A percentile compares a stretch with the other conserved stretches of the same genome.
These are phyloP conservation scores for Macrolepiota dolichaula DNA, from an alignment of 768 basidiomycete species.

Conservation along the genomic window DNA sequence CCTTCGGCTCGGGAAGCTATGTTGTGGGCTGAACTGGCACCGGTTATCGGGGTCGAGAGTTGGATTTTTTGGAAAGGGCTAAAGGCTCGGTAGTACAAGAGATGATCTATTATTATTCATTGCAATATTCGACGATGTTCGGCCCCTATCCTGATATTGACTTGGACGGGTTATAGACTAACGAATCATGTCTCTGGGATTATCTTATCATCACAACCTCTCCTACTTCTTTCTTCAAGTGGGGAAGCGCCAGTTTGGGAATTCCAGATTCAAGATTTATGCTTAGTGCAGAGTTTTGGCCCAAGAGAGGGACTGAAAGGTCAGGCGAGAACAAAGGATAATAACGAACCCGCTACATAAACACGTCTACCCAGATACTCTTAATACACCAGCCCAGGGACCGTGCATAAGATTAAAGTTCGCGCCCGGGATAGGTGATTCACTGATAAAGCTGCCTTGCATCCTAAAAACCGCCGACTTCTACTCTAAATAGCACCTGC, in stretches of 20 bases:
- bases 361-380: too few relatives aligned
- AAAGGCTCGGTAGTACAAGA: slow-evolving; percentile 69
- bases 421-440: too few relatives aligned
- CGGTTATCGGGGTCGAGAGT: slow-evolving; percentile 68
- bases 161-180: not conserved
- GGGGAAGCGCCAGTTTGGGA: not conserved
- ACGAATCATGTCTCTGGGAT: not conserved
- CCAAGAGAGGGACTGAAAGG: too few relatives aligned
- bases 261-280: not conserved
- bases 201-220: not conserved
- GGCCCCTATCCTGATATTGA: not conserved
- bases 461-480: too few relatives aligned
- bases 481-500: too few relatives aligned
- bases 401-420: too few relatives aligned
- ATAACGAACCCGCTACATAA: too few relatives aligned
- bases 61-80: slow-evolving; percentile 67
- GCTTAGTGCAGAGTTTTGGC: too few relatives aligned
- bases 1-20: slow-evolving; percentile 95
- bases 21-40: slow-evolving; percentile 86
- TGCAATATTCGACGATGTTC: not conserved
- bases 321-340: too few relatives aligned
- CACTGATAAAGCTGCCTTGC: too few relatives aligned
- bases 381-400: too few relatives aligned
- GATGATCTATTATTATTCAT: slow-evolving; percentile 20
- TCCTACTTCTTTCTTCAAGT: not conserved